Percentiles rank a stretch among this genome's conserved stretches.
These are phyloP conservation scores for Lasiodiplodia sp. DNA, from an alignment of 2,329 filamentous ascomycete species.

Conservation along the genomic window DNA sequence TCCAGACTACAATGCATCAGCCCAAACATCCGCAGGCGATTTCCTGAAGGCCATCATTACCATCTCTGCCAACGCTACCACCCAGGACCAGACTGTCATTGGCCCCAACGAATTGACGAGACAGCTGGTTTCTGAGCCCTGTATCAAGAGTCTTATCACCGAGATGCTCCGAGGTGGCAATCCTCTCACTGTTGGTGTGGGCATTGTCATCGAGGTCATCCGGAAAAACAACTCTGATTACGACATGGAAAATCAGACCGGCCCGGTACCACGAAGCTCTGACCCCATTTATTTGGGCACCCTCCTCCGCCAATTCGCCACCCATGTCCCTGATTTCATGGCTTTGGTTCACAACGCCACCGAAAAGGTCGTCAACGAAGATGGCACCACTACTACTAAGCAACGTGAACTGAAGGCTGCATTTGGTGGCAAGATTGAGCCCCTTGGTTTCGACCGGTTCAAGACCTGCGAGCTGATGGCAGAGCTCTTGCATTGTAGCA, in stretches of 20 bases:
- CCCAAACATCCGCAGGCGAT: conserved; percentile 95
- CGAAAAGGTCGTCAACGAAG: conserved; percentile 63
- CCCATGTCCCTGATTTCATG: conserved; percentile 95
- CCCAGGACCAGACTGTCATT: conserved; percentile 98
- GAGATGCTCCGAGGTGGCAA: conserved; percentile 96
- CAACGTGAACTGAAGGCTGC: conserved; percentile 82
- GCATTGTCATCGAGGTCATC: conserved; percentile 98
- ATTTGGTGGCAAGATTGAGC: conserved; percentile 90
- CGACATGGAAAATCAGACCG: conserved; percentile 87
- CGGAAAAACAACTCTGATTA: conserved; percentile 99
- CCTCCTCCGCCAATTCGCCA: conserved; percentile 85
- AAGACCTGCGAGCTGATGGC: conserved; percentile 99
- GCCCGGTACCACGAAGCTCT: conserved; percentile 79
- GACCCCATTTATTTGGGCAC: conserved; percentile 97
- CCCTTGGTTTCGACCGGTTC: conserved; percentile 95
- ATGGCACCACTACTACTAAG: conserved; percentile 67
- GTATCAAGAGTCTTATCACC: conserved; percentile 81
- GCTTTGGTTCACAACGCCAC: conserved; percentile 79
- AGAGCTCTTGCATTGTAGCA: conserved; percentile 95
- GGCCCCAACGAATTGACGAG: conserved; percentile 96
- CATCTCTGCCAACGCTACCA: conserved; percentile 96
- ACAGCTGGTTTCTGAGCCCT: conserved; percentile 86
- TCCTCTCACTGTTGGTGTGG: conserved; percentile 91
- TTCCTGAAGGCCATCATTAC: conserved; percentile 99
- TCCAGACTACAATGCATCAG: conserved; percentile 83